These are phyloP conservation scores for Fusarium hostae DNA, from an alignment of 2,329 filamentous ascomycete genomes.

Conservation along the genomic window DNA sequence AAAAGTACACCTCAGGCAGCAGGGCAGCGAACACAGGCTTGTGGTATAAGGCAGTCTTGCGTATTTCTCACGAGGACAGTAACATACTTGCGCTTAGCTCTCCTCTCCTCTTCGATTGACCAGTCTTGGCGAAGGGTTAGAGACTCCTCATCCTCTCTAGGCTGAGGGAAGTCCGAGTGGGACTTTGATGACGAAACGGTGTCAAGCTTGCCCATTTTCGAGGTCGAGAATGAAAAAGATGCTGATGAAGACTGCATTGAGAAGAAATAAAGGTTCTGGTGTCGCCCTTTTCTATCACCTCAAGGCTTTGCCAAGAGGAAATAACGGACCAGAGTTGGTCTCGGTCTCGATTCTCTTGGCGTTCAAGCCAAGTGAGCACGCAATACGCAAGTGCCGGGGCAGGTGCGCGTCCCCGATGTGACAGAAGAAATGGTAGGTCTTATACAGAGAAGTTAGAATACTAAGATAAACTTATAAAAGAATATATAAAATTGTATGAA, in stretches of 20 bases:
- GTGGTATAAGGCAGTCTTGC: too few relatives aligned
- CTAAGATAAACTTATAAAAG: too few relatives aligned
- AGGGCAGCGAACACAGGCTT: too few relatives aligned
- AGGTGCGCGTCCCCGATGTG: background rate
- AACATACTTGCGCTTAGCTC: conserved; percentile 53
- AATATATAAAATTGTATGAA: too few relatives aligned
- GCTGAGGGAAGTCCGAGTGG: conserved; percentile 19
- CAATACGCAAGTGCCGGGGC: conserved; percentile 33
- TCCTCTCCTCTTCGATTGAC: conserved; percentile 50
- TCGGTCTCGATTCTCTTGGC: conserved; percentile 24
- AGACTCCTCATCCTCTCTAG: conserved; percentile 46
- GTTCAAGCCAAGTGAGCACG: conserved; percentile 40
- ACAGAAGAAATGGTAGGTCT: background rate
- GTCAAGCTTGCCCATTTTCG: conserved; percentile 35
- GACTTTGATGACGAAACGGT: conserved; percentile 11
- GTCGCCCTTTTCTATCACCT: conserved; percentile 22
- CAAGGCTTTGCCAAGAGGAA: background rate
- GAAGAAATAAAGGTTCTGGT: background rate
- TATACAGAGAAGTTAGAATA: background rate
- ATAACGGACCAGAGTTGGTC: background rate
- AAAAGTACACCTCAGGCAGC: background rate
- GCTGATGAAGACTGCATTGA: background rate
- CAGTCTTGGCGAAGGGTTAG: conserved; percentile 48
- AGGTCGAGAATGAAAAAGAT: background rate
- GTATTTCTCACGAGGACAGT: too few relatives aligned